Percentiles rank a stretch among this genome's conserved stretches.
Evolutionary conservation across 371 early-diverging fungal genomes (phyloP).

Genomic region (Circinella umbellata): DNA sequence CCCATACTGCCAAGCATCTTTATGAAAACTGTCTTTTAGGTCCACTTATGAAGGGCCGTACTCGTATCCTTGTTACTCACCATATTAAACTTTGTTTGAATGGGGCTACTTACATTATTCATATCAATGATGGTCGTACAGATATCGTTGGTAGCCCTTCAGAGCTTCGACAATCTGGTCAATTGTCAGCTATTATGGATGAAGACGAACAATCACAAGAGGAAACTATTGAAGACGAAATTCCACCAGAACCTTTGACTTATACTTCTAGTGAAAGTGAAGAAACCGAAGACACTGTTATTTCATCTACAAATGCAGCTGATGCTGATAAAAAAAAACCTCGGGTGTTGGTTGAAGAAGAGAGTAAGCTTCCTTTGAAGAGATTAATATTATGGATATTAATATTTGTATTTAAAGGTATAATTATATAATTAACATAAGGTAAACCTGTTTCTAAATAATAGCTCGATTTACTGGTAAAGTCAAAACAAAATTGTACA

Average conservation of each 20-base stretch:
- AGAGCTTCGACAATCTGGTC: constrained; percentile 50
- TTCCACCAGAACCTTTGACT: neutral
- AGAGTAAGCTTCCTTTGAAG: constrained; percentile 23
- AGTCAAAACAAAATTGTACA: constrained; percentile 55
- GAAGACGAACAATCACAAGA: constrained; percentile 46
- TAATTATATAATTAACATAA: neutral
- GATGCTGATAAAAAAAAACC: constrained; percentile 28
- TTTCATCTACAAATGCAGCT: neutral
- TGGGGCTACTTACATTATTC: constrained; percentile 66
- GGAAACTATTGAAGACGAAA: constrained; percentile 27
- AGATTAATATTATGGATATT: no score
- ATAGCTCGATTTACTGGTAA: constrained; percentile 55
- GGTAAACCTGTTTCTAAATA: no score
- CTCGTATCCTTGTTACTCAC: constrained; percentile 89
- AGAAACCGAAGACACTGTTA: neutral
- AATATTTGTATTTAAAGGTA: no score
- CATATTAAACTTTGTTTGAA: constrained; percentile 80
- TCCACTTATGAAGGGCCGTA: constrained; percentile 74
- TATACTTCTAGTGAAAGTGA: neutral
- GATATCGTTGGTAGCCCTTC: constrained; percentile 44
- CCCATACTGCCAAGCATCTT: constrained; percentile 90
- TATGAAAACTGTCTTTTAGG: constrained; percentile 73
- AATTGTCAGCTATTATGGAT: constrained; percentile 39
- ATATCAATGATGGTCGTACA: constrained; percentile 63
- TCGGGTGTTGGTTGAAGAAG: constrained; percentile 40